phyloP scores from a whole-genome alignment of 2,329 filamentous ascomycete species.

The Aspergillus tamarii region DNA sequence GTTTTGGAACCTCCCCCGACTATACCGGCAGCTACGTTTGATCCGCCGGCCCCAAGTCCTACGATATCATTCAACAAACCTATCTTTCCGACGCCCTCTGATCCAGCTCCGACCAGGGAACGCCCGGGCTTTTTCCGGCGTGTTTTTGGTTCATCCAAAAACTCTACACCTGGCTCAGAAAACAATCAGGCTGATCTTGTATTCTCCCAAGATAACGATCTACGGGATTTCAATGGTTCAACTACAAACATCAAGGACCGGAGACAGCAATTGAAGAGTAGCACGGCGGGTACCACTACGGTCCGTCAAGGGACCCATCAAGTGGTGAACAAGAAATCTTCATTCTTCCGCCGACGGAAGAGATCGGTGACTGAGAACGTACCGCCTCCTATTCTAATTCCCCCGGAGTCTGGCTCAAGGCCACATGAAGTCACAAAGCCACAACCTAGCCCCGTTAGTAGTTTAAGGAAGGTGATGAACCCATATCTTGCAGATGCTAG shows the following conservation, averaged over 20 bases:
- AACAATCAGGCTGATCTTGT: constrained; percentile 24
- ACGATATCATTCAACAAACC: constrained; percentile 56
- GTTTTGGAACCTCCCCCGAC: constrained; percentile 42
- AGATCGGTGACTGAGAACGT: constrained; percentile 76
- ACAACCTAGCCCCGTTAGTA: constrained; percentile 70
- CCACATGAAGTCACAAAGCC: constrained; percentile 31
- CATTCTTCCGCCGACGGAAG: constrained; percentile 92
- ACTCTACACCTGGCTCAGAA: constrained; percentile 36
- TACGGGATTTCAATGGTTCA: constrained; percentile 24
- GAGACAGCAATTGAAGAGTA: constrained; percentile 32
- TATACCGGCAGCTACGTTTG: constrained; percentile 49
- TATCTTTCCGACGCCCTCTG: constrained; percentile 43
- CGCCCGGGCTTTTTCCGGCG: constrained; percentile 89
- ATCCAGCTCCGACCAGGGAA: constrained; percentile 61
- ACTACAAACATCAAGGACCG: constrained; percentile 28
- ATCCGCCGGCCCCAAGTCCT: constrained; percentile 57
- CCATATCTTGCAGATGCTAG: constrained; percentile 65
- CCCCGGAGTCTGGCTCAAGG: constrained; percentile 48
- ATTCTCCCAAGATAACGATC: constrained; percentile 30
- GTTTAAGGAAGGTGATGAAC: constrained; percentile 83
- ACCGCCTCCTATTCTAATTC: constrained; percentile 59
- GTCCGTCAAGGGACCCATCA: constrained; percentile 42
- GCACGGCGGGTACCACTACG: constrained; percentile 23
- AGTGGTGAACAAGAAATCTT: constrained; percentile 88
- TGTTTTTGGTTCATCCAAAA: constrained; percentile 79